A percentile compares a stretch with the other conserved stretches of the same genome.
These are phyloP conservation scores for Russula lepida DNA, from an alignment of 768 basidiomycete species.

Conservation along the genomic window DNA sequence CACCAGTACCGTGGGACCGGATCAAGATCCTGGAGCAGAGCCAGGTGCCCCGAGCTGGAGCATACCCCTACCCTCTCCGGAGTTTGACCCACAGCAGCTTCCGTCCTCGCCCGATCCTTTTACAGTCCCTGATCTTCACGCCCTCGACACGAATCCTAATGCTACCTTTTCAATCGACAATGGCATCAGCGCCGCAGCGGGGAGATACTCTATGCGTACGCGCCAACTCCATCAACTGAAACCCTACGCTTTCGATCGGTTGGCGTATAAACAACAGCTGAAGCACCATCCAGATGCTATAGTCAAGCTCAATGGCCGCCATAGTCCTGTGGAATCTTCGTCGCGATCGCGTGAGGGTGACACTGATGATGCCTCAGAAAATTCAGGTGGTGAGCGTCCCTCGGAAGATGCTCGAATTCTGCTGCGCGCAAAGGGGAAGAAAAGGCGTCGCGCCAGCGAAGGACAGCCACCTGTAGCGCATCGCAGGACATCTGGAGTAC, in stretches of 20 bases:
- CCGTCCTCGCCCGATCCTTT: neutral
- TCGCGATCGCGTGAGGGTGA: neutral
- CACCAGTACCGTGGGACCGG: neutral
- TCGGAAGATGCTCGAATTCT: neutral
- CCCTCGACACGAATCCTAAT: neutral
- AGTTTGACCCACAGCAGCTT: neutral
- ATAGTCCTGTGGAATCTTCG: conserved; percentile 18
- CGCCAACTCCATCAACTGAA: conserved; percentile 49
- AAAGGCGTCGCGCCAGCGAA: neutral
- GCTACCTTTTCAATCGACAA: neutral
- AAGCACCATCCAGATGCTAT: conserved; percentile 58
- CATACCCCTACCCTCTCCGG: neutral
- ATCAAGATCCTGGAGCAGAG: neutral
- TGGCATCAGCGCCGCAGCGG: neutral
- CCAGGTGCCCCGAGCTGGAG: neutral
- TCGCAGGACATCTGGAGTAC: neutral
- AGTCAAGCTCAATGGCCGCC: conserved; percentile 39
- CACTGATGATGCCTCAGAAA: neutral
- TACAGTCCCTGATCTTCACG: neutral
- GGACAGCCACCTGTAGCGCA: neutral
- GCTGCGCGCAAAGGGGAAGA: neutral
- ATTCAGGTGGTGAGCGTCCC: neutral
- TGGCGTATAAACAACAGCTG: conserved; percentile 44
- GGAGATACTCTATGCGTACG: conserved; percentile 46
- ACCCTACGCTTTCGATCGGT: conserved; percentile 53